Percentiles rank a stretch among this genome's conserved stretches.
Conservation (phyloP, 441 rosid species). For the Viola pubescens region DNA sequence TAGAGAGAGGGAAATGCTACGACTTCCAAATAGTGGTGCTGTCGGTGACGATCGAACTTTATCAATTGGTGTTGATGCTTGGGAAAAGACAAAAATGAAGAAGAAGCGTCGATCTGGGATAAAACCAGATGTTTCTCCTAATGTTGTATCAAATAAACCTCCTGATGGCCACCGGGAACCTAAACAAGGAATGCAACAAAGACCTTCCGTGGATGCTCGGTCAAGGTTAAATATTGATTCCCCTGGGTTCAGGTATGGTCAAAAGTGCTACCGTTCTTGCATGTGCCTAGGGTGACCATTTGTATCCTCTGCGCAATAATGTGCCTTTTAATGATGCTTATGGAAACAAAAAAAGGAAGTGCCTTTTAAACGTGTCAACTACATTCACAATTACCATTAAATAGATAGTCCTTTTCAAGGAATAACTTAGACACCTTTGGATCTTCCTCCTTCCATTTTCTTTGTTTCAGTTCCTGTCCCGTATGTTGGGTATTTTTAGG, state of each 20-base stretch:
- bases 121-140: slow-evolving; percentile 67
- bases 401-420: too few species aligned
- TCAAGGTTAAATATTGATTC: slow-evolving; percentile 71
- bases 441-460: slow-evolving; percentile 1
- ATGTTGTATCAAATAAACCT: slow-evolving; percentile 44
- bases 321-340: not conserved
- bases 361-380: too few species aligned
- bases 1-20: slow-evolving; percentile 65
- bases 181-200: slow-evolving; percentile 73
- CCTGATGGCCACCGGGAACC: slow-evolving; percentile 64
- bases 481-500: slow-evolving; percentile 1
- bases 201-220: slow-evolving; percentile 52
- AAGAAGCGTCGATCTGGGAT: slow-evolving; percentile 83
- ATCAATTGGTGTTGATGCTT: slow-evolving; percentile 73
- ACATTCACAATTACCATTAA: too few species aligned
- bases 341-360: too few species aligned
- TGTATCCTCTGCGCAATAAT: slow-evolving; percentile 13
- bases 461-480: not conserved
- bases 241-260: slow-evolving; percentile 65
- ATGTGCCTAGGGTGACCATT: slow-evolving; percentile 10
- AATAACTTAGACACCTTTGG: too few species aligned
- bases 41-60: slow-evolving; percentile 68
- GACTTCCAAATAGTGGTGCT: slow-evolving; percentile 48
- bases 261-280: slow-evolving; percentile 9
- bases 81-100: slow-evolving; percentile 98